Conservation (phyloP, 2,329 filamentous ascomycete genomes). For the Simplicillium sp. region DNA sequence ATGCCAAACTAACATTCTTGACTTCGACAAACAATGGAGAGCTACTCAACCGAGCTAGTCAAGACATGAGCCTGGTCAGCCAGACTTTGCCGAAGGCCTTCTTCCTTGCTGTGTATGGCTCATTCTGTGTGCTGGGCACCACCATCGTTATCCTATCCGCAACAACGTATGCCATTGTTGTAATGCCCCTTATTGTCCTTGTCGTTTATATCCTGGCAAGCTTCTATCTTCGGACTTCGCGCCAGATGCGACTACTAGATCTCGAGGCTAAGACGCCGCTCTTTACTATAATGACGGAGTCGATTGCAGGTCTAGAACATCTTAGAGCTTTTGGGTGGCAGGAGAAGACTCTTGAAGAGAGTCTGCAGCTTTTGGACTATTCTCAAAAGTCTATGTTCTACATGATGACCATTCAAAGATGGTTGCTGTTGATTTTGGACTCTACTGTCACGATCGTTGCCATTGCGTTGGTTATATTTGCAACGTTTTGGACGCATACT, state of each 20-base stretch:
- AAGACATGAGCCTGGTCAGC: slow-evolving; percentile 28
- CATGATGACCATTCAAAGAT: not conserved
- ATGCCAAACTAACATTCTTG: no score
- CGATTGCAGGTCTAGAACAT: not conserved
- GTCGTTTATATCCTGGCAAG: not conserved
- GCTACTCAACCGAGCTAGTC: slow-evolving; percentile 25
- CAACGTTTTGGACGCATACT: not conserved
- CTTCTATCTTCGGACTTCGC: not conserved
- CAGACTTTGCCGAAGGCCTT: slow-evolving; percentile 21
- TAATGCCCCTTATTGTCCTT: not conserved
- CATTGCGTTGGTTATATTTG: not conserved
- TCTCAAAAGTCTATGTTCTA: not conserved
- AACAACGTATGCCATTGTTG: not conserved
- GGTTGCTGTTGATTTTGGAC: not conserved
- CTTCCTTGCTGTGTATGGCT: slow-evolving; percentile 11
- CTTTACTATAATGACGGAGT: not conserved
- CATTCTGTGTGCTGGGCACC: no score
- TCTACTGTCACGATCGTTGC: not conserved
- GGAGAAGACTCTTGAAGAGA: not conserved
- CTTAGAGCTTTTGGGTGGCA: not conserved
- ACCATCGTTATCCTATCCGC: not conserved
- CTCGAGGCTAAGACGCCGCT: not conserved
- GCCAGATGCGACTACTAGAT: not conserved
- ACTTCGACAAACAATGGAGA: slow-evolving; percentile 23
- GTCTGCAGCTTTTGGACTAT: not conserved